These are phyloP conservation scores for Agarophyton chilense DNA, from an alignment of 23 red algal species.

Conservation along the genomic window DNA sequence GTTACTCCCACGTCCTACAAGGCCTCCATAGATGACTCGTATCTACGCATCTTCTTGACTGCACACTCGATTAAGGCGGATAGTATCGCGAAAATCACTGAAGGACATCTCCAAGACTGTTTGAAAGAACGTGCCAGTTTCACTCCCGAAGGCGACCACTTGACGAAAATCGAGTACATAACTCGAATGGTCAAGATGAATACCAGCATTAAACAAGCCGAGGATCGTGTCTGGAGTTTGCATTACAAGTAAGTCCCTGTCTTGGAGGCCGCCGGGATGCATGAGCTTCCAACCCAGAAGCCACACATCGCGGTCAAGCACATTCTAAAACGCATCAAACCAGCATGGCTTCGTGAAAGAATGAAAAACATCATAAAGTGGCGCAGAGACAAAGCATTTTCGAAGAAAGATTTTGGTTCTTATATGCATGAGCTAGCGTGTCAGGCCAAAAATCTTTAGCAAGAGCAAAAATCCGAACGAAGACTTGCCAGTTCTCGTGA, in stretches of 20 bases:
- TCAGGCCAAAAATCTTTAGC: background rate
- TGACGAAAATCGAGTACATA: background rate
- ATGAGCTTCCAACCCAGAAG: constrained; percentile 3
- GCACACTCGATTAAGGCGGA: constrained; percentile 1
- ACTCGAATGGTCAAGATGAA: constrained; percentile 23
- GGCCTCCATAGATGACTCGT: constrained; percentile 26
- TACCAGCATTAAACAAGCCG: background rate
- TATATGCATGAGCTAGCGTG: background rate
- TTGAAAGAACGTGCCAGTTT: background rate
- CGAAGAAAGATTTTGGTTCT: constrained; percentile 26
- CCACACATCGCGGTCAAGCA: constrained; percentile 42
- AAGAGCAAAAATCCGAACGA: background rate
- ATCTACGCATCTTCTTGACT: constrained; percentile 12
- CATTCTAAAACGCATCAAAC: constrained; percentile 43
- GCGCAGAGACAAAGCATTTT: constrained; percentile 12
- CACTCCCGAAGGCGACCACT: background rate
- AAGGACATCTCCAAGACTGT: constrained; percentile 3
- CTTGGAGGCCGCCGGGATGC: background rate
- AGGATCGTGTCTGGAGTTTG: constrained; percentile 11
- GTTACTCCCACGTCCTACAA: constrained; percentile 17
- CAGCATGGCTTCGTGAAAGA: background rate
- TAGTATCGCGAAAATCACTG: background rate
- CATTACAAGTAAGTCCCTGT: background rate
- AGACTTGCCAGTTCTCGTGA: too few relatives aligned
- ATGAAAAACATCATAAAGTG: constrained; percentile 25